phyloP scores from a whole-genome alignment of 1,284 basidiomycete genomes.

The Psilocybe mexicana region DNA sequence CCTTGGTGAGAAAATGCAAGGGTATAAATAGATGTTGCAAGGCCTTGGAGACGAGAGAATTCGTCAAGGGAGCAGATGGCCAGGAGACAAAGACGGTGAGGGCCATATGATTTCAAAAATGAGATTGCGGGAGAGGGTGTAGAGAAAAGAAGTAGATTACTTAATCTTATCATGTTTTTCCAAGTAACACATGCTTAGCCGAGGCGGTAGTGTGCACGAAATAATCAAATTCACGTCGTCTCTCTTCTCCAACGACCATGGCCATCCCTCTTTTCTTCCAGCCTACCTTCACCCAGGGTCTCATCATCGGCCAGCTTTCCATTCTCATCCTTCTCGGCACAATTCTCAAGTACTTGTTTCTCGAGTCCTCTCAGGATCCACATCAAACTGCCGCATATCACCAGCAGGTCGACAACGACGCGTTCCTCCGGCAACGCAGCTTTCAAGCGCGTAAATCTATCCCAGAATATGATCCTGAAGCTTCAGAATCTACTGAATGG shows the following conservation, averaged over 20 bases:
- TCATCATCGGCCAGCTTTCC: slow-evolving; percentile 78
- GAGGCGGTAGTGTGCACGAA: not conserved
- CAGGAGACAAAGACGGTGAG: slow-evolving; percentile 63
- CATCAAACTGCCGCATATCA: slow-evolving; percentile 59
- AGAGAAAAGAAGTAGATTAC: not conserved
- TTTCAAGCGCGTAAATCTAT: slow-evolving; percentile 28
- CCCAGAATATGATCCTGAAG: slow-evolving; percentile 23
- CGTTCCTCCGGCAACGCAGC: slow-evolving; percentile 36
- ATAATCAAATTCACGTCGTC: slow-evolving; percentile 2
- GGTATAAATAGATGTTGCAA: slow-evolving; percentile 43
- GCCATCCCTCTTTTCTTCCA: slow-evolving; percentile 72
- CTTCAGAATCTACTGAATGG: slow-evolving; percentile 71
- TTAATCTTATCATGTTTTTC: slow-evolving; percentile 7
- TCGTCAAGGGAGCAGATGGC: slow-evolving; percentile 78
- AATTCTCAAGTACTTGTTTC: slow-evolving; percentile 80
- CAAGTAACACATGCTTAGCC: slow-evolving; percentile 17
- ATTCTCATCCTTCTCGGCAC: slow-evolving; percentile 68
- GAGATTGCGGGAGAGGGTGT: too few species aligned
- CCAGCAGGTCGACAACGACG: slow-evolving; percentile 50
- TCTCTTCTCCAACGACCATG: slow-evolving; percentile 44
- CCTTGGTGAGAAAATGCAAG: slow-evolving; percentile 24
- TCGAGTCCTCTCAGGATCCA: slow-evolving; percentile 62
- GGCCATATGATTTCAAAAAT: slow-evolving; percentile 3
- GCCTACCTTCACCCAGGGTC: slow-evolving; percentile 83
- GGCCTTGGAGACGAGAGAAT: slow-evolving; percentile 67